Evolutionary conservation across 208 protist species (phyloP).

Genomic region (Herpetomonas tarakana): DNA sequence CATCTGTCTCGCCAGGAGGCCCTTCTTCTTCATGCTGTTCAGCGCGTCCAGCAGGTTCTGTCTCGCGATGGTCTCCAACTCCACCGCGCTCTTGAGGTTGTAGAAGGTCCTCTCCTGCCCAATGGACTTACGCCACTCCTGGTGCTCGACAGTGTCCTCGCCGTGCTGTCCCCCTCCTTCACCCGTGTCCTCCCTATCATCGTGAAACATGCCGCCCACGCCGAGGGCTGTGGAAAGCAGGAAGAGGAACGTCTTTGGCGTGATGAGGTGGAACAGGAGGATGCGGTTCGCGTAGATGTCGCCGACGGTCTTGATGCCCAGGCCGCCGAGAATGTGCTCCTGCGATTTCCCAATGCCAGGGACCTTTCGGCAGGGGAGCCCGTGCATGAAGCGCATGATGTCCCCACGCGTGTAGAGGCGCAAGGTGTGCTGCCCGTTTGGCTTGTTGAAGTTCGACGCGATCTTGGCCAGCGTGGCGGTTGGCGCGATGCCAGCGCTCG

Average conservation of each 20-base stretch:
- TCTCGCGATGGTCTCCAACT: slow-evolving; percentile 46
- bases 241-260: slow-evolving; percentile 61
- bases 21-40: slow-evolving; percentile 24
- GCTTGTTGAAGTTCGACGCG: slow-evolving; percentile 89
- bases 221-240: slow-evolving; percentile 50
- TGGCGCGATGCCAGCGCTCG: slow-evolving; percentile 74
- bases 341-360: slow-evolving; percentile 63
- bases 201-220: slow-evolving; percentile 42
- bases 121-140: slow-evolving; percentile 56
- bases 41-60: slow-evolving; percentile 31
- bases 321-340: slow-evolving; percentile 39
- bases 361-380: slow-evolving; percentile 39
- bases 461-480: slow-evolving; percentile 87
- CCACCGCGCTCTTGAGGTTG: slow-evolving; percentile 24
- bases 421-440: slow-evolving; percentile 85
- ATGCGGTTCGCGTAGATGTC: slow-evolving; percentile 56
- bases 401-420: slow-evolving; percentile 41
- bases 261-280: slow-evolving; percentile 50
- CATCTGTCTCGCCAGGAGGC: slow-evolving; percentile 50
- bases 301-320: slow-evolving; percentile 47
- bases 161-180: neutral
- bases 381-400: slow-evolving; percentile 48
- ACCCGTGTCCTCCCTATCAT: slow-evolving; percentile 4
- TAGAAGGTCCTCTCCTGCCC: slow-evolving; percentile 71
- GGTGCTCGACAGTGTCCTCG: neutral